A percentile compares a stretch with the other conserved stretches of the same genome.
Evolutionary conservation across 352 stramenopile genomes (phyloP).

Genomic region (Globisporangium acanthophoron): DNA sequence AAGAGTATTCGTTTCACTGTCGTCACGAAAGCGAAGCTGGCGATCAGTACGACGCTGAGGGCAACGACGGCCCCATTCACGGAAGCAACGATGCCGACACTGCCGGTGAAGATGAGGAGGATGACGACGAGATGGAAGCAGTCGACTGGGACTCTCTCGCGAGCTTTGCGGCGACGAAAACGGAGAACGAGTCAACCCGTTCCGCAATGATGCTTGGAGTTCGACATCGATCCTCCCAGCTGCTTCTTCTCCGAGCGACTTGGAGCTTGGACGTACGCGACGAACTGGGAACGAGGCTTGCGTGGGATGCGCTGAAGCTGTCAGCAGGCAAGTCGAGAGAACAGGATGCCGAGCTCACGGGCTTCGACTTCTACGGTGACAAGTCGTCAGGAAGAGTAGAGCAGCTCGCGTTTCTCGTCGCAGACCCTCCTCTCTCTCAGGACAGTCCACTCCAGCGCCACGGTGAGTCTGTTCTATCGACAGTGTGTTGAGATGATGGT

Average conservation of each 20-base stretch:
- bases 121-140: slow-evolving; percentile 30
- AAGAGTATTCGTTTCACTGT: slow-evolving; percentile 41
- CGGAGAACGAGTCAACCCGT: slow-evolving; percentile 1
- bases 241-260: slow-evolving; percentile 23
- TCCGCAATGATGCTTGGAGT: slow-evolving; percentile 26
- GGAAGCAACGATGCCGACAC: too few species aligned
- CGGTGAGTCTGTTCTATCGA: not conserved
- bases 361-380: slow-evolving; percentile 16
- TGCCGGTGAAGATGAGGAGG: slow-evolving; percentile 14
- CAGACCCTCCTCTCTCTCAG: not conserved
- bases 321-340: not conserved
- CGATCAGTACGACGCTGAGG: slow-evolving; percentile 4
- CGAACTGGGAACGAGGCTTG: slow-evolving; percentile 12
- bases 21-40: not conserved
- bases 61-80: slow-evolving; percentile 5
- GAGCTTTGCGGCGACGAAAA: slow-evolving; percentile 9
- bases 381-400: slow-evolving; percentile 8
- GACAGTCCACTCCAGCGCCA: slow-evolving; percentile 3
- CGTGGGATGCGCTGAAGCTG: slow-evolving; percentile 19
- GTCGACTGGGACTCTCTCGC: slow-evolving; percentile 52
- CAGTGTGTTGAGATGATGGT: not conserved
- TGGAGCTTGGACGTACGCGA: slow-evolving; percentile 6
- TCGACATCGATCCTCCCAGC: slow-evolving; percentile 18
- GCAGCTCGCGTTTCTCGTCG: slow-evolving; percentile 15
- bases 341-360: not conserved